Base-by-base conservation (phyloP, 2,329 filamentous ascomycete species). In the Botrytis elliptica region DNA sequence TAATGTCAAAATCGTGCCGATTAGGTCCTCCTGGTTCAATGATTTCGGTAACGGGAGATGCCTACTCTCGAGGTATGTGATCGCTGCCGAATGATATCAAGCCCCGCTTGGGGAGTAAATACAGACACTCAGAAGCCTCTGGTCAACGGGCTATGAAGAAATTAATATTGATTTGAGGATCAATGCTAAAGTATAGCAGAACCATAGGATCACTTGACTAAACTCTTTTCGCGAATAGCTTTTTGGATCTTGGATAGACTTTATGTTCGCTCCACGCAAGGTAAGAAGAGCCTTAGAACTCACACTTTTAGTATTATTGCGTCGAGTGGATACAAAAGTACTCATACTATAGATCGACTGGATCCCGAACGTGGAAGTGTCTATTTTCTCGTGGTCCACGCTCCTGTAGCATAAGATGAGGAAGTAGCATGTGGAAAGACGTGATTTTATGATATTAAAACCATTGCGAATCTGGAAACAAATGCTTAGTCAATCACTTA, bases 101-200 rank as follows among this genome's bases (percentile, higher is more conserved):
- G 52, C 52, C 5, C 52, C 1, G 14, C 52, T 57, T 29, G 6
- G 14, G n/a, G n/a, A 57, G 6, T 29, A 3, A 16, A 16, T 9
- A 57, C 7, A 29, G 18, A 4, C 14, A 29, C 14, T 6, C 25
- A 55, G 6, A 8, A 8, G 6, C 0, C 3, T 5, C 14, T 29
- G 1, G 2, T 29, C 14, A 29, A 29, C n/a, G 16, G 6, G 0
- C 5, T 3, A 8, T 29, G 6, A 3, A 18, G 52, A 29, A 18
- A 29, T 5, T 16, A 1, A 16, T 55, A 9, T 55, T 18, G 6
- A 18, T n/a, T 55, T 12, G n/a, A 29, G 52, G 25, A 6, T n/a
- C 7, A 16, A 8, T 8, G 12, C 12, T 55, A 3, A 29, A 55
- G 2, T 29, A 55, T 9, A 29, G n/a, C 33, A 33, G 33, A 33